Evolutionary conservation across 345 rosid genomes (phyloP), one percentile per base, ranked within the genome.

Genomic region (Gossypium australe): DNA sequence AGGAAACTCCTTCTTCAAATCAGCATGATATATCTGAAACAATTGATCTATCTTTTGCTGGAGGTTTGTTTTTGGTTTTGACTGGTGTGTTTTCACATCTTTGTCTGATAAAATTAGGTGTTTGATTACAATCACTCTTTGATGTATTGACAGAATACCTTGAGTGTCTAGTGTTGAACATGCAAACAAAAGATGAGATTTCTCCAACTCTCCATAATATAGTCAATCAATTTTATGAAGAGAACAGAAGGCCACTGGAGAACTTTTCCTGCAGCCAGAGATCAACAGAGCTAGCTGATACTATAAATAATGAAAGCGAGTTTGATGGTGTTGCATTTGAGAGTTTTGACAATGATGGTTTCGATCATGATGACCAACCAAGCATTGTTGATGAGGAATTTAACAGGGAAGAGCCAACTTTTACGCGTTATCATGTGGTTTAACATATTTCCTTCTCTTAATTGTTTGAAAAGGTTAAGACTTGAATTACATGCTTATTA

Each of bases 1-100:
- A 88, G 83, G 84, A 82, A 67, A 79, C 79, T 56, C 75, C 85
- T 48, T 80, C 78, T 78, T 83, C 82, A 73, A 80, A 81, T 80
- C 88, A 81, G 76, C 75, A 75, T 38, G 87, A 88, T 58, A 77
- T 74, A 76, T 79, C 84, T 65, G 92, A 89, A 73, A 73, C 82
- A 29, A 77, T 89, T 73, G 98, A 94, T 81, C 86, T 92, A 74
- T 82, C 92, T 57, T 94, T 94, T 62, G 86, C 88, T 56, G 85
- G 76, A 92, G 98, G 98, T 94, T 49, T 77, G 87, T 67, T 67
- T 86, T 78, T 66, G 58, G 53, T 77, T 74, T 52, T 72, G 64
- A 4, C 58, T 61, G 18, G 48, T 51, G 11, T 52, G 11, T 52
- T 49, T 22, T 65, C 12, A n/a, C 48, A 11, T 48, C 41, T 67